Percentiles rank a stretch among this genome's conserved stretches.
These are phyloP conservation scores for Rosa multiflora DNA, from an alignment of 306 rosid genomes.

Conservation along the genomic window DNA sequence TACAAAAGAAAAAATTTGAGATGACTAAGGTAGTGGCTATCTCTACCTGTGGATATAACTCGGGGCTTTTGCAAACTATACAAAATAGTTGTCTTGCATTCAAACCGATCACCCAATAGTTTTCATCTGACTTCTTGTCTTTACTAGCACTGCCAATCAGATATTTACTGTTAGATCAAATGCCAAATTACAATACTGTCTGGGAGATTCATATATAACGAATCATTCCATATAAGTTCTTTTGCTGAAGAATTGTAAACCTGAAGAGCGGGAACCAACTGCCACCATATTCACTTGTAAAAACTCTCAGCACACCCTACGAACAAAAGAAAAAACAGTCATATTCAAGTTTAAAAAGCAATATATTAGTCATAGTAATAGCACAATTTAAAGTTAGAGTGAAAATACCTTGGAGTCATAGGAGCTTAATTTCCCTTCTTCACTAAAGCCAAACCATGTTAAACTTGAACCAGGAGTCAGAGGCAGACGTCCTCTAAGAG, in stretches of 20 bases:
- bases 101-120: constrained; percentile 90
- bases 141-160: constrained; percentile 64
- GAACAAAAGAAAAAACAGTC: constrained; percentile 11
- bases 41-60: constrained; percentile 73
- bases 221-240: constrained; percentile 6
- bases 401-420: constrained; percentile 80
- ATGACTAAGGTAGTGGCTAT: constrained; percentile 1
- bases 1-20: constrained; percentile 17
- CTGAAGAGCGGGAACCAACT: constrained; percentile 96
- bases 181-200: neutral
- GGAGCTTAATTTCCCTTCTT: constrained; percentile 80
- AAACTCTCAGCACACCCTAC: constrained; percentile 83
- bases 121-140: constrained; percentile 70
- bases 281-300: constrained; percentile 81
- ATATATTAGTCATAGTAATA: constrained; percentile 6
- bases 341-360: constrained; percentile 19
- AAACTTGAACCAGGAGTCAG: constrained; percentile 83
- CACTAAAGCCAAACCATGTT: constrained; percentile 90
- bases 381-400: constrained; percentile 14
- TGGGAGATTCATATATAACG: neutral
- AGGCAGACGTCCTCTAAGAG: constrained; percentile 66
- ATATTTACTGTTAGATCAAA: constrained; percentile 13
- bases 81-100: constrained; percentile 76
- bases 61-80: constrained; percentile 68
- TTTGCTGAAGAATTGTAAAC: constrained; percentile 41